phyloP scores from a whole-genome alignment of 768 basidiomycete species.

The Mycena filopes region DNA sequence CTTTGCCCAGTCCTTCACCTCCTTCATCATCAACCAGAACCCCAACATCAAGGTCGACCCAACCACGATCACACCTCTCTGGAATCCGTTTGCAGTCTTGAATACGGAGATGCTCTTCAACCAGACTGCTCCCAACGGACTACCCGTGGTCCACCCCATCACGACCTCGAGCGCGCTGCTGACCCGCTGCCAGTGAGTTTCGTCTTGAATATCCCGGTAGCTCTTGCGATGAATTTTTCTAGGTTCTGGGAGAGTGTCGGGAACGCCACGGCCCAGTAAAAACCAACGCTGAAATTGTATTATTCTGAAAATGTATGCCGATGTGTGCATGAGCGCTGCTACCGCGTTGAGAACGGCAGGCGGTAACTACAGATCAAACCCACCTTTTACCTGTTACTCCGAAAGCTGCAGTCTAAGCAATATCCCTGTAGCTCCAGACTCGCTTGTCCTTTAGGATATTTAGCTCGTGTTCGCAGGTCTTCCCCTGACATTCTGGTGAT shows the following conservation, averaged over 20 bases:
- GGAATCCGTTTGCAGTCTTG: not conserved
- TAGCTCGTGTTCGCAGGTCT: no score
- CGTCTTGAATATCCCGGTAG: no score
- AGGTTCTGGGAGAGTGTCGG: constrained; percentile 32
- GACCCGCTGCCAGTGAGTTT: constrained; percentile 18
- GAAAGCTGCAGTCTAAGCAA: no score
- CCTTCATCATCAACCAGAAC: constrained; percentile 23
- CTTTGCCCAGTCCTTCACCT: constrained; percentile 28
- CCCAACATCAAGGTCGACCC: constrained; percentile 24
- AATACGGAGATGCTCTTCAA: constrained; percentile 28
- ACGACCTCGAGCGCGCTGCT: constrained; percentile 14
- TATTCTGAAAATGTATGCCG: not conserved
- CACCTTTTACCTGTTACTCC: no score
- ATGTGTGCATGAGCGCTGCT: no score
- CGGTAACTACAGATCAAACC: no score
- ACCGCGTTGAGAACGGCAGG: no score
- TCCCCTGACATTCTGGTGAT: no score
- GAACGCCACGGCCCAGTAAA: constrained; percentile 27
- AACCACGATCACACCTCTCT: constrained; percentile 23
- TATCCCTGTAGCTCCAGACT: no score
- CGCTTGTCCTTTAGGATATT: no score
- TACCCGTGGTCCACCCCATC: not conserved
- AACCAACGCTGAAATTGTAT: not conserved
- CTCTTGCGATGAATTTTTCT: not conserved
- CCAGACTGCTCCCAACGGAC: not conserved